Conservation (phyloP, 1,284 basidiomycete genomes). For the Trametes polyzona region DNA sequence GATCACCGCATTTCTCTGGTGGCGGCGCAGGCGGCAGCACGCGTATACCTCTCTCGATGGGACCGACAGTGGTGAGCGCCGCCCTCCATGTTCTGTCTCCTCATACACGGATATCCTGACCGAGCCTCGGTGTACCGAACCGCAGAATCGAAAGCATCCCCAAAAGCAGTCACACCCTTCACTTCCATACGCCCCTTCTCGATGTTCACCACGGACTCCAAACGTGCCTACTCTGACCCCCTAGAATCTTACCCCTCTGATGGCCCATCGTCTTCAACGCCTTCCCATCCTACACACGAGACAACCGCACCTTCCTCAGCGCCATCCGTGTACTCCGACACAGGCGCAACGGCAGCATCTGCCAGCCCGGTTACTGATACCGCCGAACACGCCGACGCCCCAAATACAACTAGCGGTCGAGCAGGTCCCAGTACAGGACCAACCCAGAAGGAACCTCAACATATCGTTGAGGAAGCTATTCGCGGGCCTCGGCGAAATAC, state of each 20-base stretch:
- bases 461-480: neutral
- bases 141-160: neutral
- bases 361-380: too few species aligned
- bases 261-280: neutral
- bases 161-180: neutral
- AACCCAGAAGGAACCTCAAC: neutral
- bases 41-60: slow-evolving; percentile 1
- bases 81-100: neutral
- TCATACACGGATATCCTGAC: neutral
- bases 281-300: neutral
- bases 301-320: neutral
- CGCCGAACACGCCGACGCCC: too few species aligned
- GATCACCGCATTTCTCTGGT: slow-evolving; percentile 4
- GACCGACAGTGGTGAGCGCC: neutral
- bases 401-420: too few species aligned
- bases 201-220: neutral
- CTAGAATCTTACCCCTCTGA: neutral
- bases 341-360: neutral
- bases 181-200: neutral
- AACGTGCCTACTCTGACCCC: neutral
- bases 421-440: neutral
- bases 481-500: neutral
- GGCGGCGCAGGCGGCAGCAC: slow-evolving; percentile 8
- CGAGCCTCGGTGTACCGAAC: neutral
- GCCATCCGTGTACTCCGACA: neutral